phyloP scores from a whole-genome alignment of 495 filamentous ascomycete species.

The Neurospora sp. region DNA sequence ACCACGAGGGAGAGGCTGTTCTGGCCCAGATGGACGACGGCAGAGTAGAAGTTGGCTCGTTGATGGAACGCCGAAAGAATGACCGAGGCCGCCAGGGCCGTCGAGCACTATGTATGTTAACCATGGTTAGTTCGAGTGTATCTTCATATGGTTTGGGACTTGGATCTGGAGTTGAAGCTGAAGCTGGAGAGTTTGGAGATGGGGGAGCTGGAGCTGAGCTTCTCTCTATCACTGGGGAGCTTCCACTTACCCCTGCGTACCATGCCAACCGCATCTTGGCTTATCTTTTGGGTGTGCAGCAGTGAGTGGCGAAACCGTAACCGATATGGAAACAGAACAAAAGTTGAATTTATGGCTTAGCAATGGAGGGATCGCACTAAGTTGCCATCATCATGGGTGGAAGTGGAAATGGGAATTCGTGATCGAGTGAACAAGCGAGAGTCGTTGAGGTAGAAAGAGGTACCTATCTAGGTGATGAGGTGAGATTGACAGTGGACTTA shows the following conservation, averaged over 20 bases:
- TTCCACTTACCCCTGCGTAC: slow-evolving; percentile 46
- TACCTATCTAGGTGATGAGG: not conserved
- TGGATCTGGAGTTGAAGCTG: not conserved
- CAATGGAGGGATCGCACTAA: not conserved
- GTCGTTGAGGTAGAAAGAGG: not conserved
- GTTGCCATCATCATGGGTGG: not conserved
- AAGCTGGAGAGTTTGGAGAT: not conserved
- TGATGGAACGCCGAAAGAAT: slow-evolving; percentile 87
- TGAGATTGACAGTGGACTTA: not conserved
- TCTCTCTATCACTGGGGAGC: not conserved
- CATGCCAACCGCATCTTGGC: slow-evolving; percentile 43
- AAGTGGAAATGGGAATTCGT: not conserved
- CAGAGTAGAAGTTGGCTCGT: slow-evolving; percentile 93
- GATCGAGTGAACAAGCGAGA: not conserved
- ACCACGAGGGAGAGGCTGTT: slow-evolving; percentile 94
- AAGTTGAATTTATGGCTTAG: not conserved
- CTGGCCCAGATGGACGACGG: slow-evolving; percentile 90
- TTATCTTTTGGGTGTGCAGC: not conserved
- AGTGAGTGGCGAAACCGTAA: not conserved
- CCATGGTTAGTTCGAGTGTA: slow-evolving; percentile 9
- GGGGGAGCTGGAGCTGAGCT: not conserved
- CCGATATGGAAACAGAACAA: not conserved
- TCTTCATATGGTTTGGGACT: not conserved
- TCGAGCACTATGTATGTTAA: slow-evolving; percentile 47
- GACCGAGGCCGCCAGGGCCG: slow-evolving; percentile 69